These are phyloP conservation scores for Cladorrhinum sp. DNA, from an alignment of 2,329 filamentous ascomycete genomes.

Conservation along the genomic window DNA sequence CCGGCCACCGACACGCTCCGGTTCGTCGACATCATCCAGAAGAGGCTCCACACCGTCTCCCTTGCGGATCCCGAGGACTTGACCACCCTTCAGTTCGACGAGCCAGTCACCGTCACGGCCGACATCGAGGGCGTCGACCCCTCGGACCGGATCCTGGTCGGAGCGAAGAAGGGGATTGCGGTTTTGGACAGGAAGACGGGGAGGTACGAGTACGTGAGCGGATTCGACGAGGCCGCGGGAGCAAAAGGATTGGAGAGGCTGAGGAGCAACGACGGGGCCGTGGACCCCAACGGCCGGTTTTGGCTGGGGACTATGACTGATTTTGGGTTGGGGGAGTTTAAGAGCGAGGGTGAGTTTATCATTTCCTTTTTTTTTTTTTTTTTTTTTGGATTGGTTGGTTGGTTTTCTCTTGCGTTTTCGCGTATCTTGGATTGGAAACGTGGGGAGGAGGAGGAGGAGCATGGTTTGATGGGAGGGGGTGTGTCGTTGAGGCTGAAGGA, in stretches of 20 bases:
- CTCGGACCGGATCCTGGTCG: conserved; percentile 66
- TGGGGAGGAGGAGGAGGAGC: too few species aligned
- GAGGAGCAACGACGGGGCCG: conserved; percentile 76
- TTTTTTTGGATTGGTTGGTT: neutral
- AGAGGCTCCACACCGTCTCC: conserved; percentile 69
- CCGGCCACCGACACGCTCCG: conserved; percentile 61
- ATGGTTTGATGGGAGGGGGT: too few species aligned
- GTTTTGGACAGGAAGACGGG: conserved; percentile 64
- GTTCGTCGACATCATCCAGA: conserved; percentile 79
- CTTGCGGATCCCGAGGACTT: conserved; percentile 57
- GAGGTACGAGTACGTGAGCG: conserved; percentile 51
- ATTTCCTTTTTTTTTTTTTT: conserved; percentile 6
- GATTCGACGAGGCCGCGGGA: conserved; percentile 39
- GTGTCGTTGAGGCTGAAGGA: too few species aligned
- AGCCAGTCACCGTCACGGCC: conserved; percentile 64
- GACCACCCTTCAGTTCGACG: conserved; percentile 56
- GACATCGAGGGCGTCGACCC: conserved; percentile 68
- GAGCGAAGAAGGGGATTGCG: conserved; percentile 79
- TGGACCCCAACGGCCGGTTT: conserved; percentile 76
- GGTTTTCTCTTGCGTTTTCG: too few species aligned
- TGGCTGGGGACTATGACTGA: conserved; percentile 89
- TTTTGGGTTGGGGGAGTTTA: conserved; percentile 53
- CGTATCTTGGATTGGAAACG: too few species aligned
- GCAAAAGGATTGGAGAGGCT: conserved; percentile 44
- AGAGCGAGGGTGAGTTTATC: conserved; percentile 52